phyloP scores from a whole-genome alignment of 371 early-diverging fungal species.

The Mucor velutinosus region DNA sequence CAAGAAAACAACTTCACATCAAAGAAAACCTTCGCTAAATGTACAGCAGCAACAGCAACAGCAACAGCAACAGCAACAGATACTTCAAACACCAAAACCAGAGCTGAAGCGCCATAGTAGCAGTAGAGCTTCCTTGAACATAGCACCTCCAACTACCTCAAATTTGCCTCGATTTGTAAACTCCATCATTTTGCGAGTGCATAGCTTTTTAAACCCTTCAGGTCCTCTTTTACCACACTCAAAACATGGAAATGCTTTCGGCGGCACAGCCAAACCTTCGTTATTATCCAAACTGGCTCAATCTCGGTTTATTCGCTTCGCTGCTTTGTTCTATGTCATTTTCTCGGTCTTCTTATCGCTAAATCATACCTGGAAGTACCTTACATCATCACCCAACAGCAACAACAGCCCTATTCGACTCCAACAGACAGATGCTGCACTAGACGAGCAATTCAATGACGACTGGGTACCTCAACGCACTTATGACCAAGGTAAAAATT shows the following conservation, averaged over 20 bases:
- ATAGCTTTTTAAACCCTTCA: constrained; percentile 31
- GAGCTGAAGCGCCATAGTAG: constrained; percentile 2
- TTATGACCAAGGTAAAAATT: constrained; percentile 41
- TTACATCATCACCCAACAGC: not conserved
- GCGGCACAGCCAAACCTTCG: constrained; percentile 33
- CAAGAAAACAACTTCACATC: constrained; percentile 27
- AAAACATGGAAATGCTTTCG: constrained; percentile 45
- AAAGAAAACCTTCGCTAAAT: constrained; percentile 27
- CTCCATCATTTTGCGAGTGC: constrained; percentile 13
- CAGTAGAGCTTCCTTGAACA: constrained; percentile 6
- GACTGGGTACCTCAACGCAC: constrained; percentile 49
- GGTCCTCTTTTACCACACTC: constrained; percentile 45
- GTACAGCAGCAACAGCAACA: constrained; percentile 7
- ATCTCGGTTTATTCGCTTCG: constrained; percentile 34
- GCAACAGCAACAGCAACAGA: not conserved
- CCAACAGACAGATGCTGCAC: not conserved
- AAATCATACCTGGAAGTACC: constrained; percentile 39
- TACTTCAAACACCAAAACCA: not conserved
- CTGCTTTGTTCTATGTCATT: constrained; percentile 39
- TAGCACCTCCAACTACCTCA: not conserved
- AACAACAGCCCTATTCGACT: not conserved
- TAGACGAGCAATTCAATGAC: constrained; percentile 18
- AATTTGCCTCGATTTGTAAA: constrained; percentile 10
- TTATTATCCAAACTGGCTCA: constrained; percentile 15
- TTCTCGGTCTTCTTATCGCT: constrained; percentile 48